phyloP scores from a whole-genome alignment of 1,284 basidiomycete genomes.

The Apiotrichum laibachii region DNA sequence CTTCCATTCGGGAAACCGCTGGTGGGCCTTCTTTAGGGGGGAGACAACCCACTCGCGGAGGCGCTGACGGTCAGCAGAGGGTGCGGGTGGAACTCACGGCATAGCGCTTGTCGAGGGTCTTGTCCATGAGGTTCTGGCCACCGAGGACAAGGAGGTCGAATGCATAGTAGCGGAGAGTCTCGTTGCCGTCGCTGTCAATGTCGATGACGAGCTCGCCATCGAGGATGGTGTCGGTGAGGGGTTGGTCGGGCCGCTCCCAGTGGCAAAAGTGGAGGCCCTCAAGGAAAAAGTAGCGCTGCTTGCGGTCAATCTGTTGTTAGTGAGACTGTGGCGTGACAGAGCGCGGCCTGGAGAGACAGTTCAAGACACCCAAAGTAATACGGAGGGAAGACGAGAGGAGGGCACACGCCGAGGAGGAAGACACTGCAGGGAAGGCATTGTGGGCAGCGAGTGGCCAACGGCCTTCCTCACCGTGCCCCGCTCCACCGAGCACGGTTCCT shows the following conservation, averaged over 20 bases:
- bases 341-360: no score
- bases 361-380: no score
- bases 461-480: no score
- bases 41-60: slow-evolving; percentile 77
- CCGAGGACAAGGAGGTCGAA: slow-evolving; percentile 93
- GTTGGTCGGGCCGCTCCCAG: slow-evolving; percentile 64
- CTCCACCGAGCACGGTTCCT: no score
- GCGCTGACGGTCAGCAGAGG: slow-evolving; percentile 62
- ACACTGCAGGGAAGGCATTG: no score
- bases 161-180: slow-evolving; percentile 75
- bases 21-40: slow-evolving; percentile 71
- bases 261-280: slow-evolving; percentile 83
- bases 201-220: slow-evolving; percentile 96
- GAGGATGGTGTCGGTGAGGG: slow-evolving; percentile 74
- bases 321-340: no score
- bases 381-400: no score
- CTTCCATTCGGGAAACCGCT: slow-evolving; percentile 61
- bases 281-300: slow-evolving; percentile 78
- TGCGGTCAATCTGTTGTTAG: slow-evolving; percentile 80
- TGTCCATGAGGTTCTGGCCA: slow-evolving; percentile 79
- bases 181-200: slow-evolving; percentile 71
- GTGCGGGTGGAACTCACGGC: no score
- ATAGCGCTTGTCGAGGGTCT: slow-evolving; percentile 80
- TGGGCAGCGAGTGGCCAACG: no score
- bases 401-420: no score